Conservation (phyloP, 1,284 basidiomycete species). For the Puccinia triticina region DNA sequence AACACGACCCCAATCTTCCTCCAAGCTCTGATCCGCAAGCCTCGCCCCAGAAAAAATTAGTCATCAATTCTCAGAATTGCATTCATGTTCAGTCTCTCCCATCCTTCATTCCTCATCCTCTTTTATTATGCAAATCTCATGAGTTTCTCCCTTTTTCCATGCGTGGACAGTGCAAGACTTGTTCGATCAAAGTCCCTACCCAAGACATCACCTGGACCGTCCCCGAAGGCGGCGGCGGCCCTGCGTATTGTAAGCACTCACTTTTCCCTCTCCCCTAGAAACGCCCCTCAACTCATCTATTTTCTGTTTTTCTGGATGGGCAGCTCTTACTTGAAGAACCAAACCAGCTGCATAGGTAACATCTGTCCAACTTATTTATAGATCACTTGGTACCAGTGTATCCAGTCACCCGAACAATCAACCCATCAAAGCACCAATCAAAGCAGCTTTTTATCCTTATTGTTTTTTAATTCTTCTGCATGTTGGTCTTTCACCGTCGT, state of each 20-base stretch:
- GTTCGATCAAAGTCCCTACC: slow-evolving; percentile 43
- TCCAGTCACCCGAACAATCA: too few relatives aligned
- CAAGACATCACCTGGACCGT: slow-evolving; percentile 51
- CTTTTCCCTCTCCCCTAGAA: neutral
- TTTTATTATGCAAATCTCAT: neutral
- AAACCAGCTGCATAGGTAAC: too few relatives aligned
- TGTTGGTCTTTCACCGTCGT: too few relatives aligned
- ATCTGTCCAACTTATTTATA: too few relatives aligned
- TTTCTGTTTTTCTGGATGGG: too few relatives aligned
- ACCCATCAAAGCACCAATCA: too few relatives aligned
- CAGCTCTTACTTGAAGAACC: too few relatives aligned
- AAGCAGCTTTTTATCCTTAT: too few relatives aligned
- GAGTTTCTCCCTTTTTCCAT: neutral
- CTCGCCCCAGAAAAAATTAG: slow-evolving; percentile 76
- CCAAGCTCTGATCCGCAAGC: slow-evolving; percentile 58
- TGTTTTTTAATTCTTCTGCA: too few relatives aligned
- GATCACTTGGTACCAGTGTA: too few relatives aligned
- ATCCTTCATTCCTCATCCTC: neutral
- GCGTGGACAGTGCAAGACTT: slow-evolving; percentile 44
- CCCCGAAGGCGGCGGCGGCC: slow-evolving; percentile 48
- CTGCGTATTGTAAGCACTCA: slow-evolving; percentile 38
- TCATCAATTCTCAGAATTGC: slow-evolving; percentile 84
- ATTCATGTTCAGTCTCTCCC: slow-evolving; percentile 40
- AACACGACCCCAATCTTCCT: slow-evolving; percentile 54
- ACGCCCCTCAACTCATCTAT: neutral